Evolutionary conservation across 176 grass and related monocot genomes (phyloP).

Genomic region (Zea luxurians): DNA sequence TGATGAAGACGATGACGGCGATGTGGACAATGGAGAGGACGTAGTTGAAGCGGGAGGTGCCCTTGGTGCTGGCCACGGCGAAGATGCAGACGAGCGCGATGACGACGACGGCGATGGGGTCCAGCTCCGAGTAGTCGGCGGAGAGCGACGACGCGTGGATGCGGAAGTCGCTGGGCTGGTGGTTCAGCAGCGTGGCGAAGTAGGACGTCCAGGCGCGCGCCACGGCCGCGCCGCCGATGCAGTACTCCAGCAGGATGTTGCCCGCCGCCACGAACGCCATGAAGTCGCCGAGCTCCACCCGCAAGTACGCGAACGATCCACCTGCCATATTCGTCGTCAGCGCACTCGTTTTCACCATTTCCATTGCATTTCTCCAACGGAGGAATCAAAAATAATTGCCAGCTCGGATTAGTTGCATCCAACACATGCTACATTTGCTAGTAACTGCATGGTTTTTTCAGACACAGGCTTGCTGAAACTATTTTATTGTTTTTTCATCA

Average conservation of each 20-base stretch:
- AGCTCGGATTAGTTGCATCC: too few relatives aligned
- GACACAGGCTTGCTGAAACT: too few relatives aligned
- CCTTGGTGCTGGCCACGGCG: slow-evolving; percentile 78
- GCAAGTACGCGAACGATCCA: slow-evolving; percentile 83
- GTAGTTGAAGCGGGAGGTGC: slow-evolving; percentile 91
- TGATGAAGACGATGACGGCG: slow-evolving; percentile 72
- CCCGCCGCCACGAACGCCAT: slow-evolving; percentile 83
- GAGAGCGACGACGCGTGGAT: slow-evolving; percentile 66
- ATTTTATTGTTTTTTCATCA: too few relatives aligned
- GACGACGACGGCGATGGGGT: slow-evolving; percentile 79
- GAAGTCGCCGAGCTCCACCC: slow-evolving; percentile 89
- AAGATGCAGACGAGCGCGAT: slow-evolving; percentile 56
- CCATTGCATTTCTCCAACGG: too few relatives aligned
- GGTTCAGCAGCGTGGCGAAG: slow-evolving; percentile 79
- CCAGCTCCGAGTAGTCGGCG: slow-evolving; percentile 59
- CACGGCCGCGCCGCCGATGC: slow-evolving; percentile 66
- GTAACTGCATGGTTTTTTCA: too few relatives aligned
- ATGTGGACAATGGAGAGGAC: slow-evolving; percentile 68
- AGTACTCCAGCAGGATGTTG: slow-evolving; percentile 92
- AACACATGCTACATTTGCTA: too few relatives aligned
- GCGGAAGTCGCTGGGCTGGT: slow-evolving; percentile 62
- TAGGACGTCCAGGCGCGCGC: slow-evolving; percentile 89
- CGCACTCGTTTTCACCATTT: not conserved
- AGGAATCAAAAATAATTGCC: too few relatives aligned
- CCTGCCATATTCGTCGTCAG: slow-evolving; percentile 31